Evolutionary conservation across 1,139 yeast genomes (phyloP), one percentile per base, ranked within the genome.

Genomic region (Yamadazyma songkhlaensis): DNA sequence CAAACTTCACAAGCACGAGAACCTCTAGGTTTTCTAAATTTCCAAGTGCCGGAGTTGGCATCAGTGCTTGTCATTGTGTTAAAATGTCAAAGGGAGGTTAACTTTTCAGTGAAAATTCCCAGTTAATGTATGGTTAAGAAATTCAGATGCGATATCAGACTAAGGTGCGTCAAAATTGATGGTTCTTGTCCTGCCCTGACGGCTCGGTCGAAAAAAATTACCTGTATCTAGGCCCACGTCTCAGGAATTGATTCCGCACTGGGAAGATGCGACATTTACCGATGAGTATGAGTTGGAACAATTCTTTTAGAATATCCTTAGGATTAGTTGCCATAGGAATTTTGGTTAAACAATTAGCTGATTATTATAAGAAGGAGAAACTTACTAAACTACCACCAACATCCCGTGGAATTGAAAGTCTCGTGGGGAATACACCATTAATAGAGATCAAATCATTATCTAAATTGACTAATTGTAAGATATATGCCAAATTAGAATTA

Each of bases 401-500:
- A 22, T 48, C 73, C 1, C 50, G 64, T 38, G 77, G 77, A 2
- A 59, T 70, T 8, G 72, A 65, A 38, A 67, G 74, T 14, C 72
- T 89, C 21, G 88, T 92, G 25, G 98, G 98, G 0, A 81, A 89
- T 59, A 92, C 98, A 1, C 96, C 96, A 0, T 57, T 92, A 59
- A 79, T 92, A n/a, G 77, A 77, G 47, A 74, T 92, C 40, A 74
- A 77, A 46, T 84, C 95, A 0, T 68, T 92, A n/a, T 81, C 94
- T 1, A 61, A 69, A 10, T 62, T 72, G 15, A 87, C 96, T 0
- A 95, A 95, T 0, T 83, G 95, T 54, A 81, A 84, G 34, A 79
- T 92, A 8, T 86, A 81, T 52, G 97, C 95, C 40, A 92, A 92
- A 55, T 62, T 90, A 44, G 98, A 92, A 59, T 64, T 88, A 42